These are phyloP conservation scores for Paraconiothyrium sp. DNA, from an alignment of 2,329 filamentous ascomycete species.

Conservation along the genomic window DNA sequence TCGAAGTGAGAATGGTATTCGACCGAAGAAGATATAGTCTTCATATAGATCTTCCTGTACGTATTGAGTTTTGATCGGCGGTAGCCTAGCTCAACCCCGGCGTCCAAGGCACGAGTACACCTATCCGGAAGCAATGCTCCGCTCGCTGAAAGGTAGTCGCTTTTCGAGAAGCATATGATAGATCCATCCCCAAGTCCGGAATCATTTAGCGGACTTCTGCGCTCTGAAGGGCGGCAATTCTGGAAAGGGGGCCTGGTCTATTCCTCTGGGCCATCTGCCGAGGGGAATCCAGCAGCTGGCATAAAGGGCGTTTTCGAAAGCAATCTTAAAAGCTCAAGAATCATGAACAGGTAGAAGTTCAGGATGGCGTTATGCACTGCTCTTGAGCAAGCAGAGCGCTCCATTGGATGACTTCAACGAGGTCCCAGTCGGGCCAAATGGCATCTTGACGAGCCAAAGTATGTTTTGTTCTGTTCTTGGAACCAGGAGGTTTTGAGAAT, in stretches of 20 bases:
- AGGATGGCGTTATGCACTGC: background rate
- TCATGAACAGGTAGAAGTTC: background rate
- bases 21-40: background rate
- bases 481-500: background rate
- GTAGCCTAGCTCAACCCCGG: slow-evolving; percentile 5
- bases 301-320: no score
- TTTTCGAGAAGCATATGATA: background rate
- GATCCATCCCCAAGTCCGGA: background rate
- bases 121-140: background rate
- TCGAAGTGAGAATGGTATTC: background rate
- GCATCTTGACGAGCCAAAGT: background rate
- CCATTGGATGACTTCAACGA: background rate
- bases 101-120: background rate
- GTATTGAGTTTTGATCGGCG: background rate
- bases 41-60: background rate
- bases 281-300: no score
- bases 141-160: background rate
- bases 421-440: background rate
- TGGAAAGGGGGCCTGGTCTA: background rate
- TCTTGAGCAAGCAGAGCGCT: background rate
- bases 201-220: background rate
- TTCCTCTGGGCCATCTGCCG: background rate
- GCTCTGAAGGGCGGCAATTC: background rate
- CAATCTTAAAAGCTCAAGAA: no score
- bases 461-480: background rate